These are phyloP conservation scores for Aspergillus caelatus DNA, from an alignment of 2,329 filamentous ascomycete genomes.

Conservation along the genomic window DNA sequence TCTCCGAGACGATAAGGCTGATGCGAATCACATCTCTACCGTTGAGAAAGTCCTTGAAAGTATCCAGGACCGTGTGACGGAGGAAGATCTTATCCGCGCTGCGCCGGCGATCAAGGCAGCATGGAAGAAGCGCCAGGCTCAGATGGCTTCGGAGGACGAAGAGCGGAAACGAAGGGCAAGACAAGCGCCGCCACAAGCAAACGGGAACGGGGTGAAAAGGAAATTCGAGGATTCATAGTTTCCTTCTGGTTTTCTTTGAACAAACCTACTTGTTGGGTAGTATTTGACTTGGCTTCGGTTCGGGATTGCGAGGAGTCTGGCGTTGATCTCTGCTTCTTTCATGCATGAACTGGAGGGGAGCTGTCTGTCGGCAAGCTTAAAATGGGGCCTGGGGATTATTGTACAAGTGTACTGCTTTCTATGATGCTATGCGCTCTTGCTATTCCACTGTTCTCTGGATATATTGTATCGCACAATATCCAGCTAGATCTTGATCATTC, in stretches of 20 bases:
- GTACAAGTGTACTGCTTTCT: conserved; percentile 6
- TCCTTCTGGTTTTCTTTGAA: neutral
- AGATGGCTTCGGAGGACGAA: conserved; percentile 27
- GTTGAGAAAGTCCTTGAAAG: conserved; percentile 86
- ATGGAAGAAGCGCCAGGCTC: conserved; percentile 70
- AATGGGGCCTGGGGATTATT: neutral
- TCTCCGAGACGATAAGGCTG: conserved; percentile 88
- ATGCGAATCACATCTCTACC: conserved; percentile 85
- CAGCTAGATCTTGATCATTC: neutral
- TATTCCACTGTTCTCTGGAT: neutral
- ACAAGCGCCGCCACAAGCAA: conserved; percentile 29
- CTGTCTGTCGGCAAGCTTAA: neutral
- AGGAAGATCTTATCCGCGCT: conserved; percentile 74
- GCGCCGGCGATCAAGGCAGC: conserved; percentile 73
- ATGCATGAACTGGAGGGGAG: neutral
- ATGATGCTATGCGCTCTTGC: conserved; percentile 5
- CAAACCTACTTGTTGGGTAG: neutral
- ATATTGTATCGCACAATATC: neutral
- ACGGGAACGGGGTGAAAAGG: conserved; percentile 43
- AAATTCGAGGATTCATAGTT: conserved; percentile 42
- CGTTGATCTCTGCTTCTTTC: conserved; percentile 2
- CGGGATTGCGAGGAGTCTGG: conserved; percentile 12
- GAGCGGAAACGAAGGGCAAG: conserved; percentile 30
- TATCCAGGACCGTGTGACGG: conserved; percentile 81
- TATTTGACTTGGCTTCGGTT: neutral